These are phyloP conservation scores for Berberis vulgaris DNA, from an alignment of 164 flowering plant species.

Conservation along the genomic window DNA sequence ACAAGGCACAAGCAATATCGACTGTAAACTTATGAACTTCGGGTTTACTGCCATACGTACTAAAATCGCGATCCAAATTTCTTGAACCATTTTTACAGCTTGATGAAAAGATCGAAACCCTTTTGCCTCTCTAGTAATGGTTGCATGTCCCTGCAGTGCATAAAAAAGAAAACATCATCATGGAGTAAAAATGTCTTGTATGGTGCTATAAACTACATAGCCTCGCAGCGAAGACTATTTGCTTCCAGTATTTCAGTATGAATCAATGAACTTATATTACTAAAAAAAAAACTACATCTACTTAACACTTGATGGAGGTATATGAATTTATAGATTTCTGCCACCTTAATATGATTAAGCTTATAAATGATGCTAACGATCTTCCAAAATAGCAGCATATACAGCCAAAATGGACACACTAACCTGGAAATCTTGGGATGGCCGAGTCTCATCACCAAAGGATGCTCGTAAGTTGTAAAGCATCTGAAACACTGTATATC, in stretches of 20 bases:
- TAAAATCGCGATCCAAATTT: slow-evolving; percentile 67
- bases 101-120: slow-evolving; percentile 46
- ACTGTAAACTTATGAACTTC: slow-evolving; percentile 47
- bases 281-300: too few relatives aligned
- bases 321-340: too few relatives aligned
- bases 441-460: slow-evolving; percentile 56
- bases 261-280: too few relatives aligned
- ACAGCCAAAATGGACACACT: too few relatives aligned
- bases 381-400: too few relatives aligned
- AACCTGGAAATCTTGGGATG: slow-evolving; percentile 91
- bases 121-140: slow-evolving; percentile 31
- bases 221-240: too few relatives aligned
- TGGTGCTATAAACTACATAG: too few relatives aligned
- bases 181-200: too few relatives aligned
- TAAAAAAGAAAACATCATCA: neutral
- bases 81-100: slow-evolving; percentile 68
- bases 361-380: too few relatives aligned
- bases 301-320: too few relatives aligned
- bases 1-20: slow-evolving; percentile 50
- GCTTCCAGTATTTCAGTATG: too few relatives aligned
- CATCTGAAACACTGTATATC: slow-evolving; percentile 66
- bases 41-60: slow-evolving; percentile 49
- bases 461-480: slow-evolving; percentile 51
- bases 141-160: slow-evolving; percentile 39
- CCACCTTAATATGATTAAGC: too few relatives aligned